These are phyloP conservation scores for Vaccinium myrtillus DNA, from an alignment of 148 eudicot species.

Conservation along the genomic window DNA sequence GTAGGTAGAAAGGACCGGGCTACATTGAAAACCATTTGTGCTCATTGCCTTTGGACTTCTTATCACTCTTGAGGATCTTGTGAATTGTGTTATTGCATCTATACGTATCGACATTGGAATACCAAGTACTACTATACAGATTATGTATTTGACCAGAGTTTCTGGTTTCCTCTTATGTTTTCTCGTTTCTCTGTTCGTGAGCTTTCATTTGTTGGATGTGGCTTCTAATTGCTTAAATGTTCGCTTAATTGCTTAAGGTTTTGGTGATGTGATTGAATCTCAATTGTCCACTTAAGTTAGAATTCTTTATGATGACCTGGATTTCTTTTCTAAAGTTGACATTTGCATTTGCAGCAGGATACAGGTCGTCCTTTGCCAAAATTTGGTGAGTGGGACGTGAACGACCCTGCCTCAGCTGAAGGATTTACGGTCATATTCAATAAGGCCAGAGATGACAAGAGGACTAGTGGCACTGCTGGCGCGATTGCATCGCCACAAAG, in stretches of 20 bases:
- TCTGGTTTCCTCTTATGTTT: not conserved
- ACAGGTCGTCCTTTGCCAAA: slow-evolving; percentile 27
- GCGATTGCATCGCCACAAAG: not conserved
- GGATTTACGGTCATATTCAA: slow-evolving; percentile 27
- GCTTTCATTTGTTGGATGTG: not conserved
- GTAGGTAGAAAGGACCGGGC: too few species aligned
- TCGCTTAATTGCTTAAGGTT: not conserved
- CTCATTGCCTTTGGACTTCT: too few species aligned
- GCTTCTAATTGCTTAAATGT: not conserved
- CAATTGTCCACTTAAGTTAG: not conserved
- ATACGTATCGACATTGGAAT: not conserved
- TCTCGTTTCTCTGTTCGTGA: not conserved
- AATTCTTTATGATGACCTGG: not conserved
- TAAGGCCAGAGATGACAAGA: slow-evolving; percentile 27
- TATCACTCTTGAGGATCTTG: not conserved
- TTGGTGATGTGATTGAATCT: not conserved
- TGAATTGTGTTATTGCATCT: not conserved
- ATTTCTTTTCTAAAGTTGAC: not conserved
- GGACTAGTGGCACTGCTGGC: slow-evolving; percentile 2
- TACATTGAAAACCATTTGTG: too few species aligned
- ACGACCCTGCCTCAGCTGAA: slow-evolving; percentile 27
- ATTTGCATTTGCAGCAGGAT: slow-evolving; percentile 15
- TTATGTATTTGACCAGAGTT: not conserved
- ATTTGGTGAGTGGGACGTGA: slow-evolving; percentile 31
- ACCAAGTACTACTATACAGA: not conserved